phyloP scores from a whole-genome alignment of 495 filamentous ascomycete genomes.

The Penicillium angulare region DNA sequence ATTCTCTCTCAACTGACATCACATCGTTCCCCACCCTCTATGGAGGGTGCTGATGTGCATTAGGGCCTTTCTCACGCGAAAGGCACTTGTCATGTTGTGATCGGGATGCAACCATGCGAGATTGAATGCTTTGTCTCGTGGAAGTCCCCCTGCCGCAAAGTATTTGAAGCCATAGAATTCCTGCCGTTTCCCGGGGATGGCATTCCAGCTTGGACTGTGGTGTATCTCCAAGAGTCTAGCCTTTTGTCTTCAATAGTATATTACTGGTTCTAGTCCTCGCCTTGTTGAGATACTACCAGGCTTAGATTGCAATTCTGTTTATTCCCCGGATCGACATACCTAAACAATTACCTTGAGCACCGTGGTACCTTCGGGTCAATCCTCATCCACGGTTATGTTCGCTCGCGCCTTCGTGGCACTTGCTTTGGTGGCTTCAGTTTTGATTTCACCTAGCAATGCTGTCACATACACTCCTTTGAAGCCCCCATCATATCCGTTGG shows the following conservation, averaged over 20 bases:
- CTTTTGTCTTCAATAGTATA: too few relatives aligned
- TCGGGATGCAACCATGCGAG: conserved; percentile 13
- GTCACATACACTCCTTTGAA: conserved; percentile 31
- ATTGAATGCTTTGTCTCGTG: conserved; percentile 4
- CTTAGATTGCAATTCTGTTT: not conserved
- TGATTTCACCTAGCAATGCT: conserved; percentile 10
- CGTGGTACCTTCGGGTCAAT: not conserved
- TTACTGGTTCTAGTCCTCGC: too few relatives aligned
- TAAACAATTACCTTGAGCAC: not conserved
- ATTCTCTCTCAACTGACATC: conserved; percentile 9
- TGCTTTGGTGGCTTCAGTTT: conserved; percentile 7
- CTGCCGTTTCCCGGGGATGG: conserved; percentile 5
- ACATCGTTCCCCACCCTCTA: not conserved
- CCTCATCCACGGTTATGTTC: conserved; percentile 8
- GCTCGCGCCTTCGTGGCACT: conserved; percentile 1
- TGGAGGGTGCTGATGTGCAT: conserved; percentile 7
- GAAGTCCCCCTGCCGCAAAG: not conserved
- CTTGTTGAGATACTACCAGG: too few relatives aligned
- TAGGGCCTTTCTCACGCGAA: conserved; percentile 15
- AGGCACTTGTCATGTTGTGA: conserved; percentile 23
- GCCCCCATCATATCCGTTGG: conserved; percentile 43
- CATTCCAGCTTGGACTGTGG: conserved; percentile 6
- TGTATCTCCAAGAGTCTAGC: not conserved
- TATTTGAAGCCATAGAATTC: conserved; percentile 15
- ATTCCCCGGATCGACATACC: not conserved